Percentiles rank a stretch among this genome's conserved stretches.
These are phyloP conservation scores for Fusarium multiceps DNA, from an alignment of 2,329 filamentous ascomycete genomes.

Conservation along the genomic window DNA sequence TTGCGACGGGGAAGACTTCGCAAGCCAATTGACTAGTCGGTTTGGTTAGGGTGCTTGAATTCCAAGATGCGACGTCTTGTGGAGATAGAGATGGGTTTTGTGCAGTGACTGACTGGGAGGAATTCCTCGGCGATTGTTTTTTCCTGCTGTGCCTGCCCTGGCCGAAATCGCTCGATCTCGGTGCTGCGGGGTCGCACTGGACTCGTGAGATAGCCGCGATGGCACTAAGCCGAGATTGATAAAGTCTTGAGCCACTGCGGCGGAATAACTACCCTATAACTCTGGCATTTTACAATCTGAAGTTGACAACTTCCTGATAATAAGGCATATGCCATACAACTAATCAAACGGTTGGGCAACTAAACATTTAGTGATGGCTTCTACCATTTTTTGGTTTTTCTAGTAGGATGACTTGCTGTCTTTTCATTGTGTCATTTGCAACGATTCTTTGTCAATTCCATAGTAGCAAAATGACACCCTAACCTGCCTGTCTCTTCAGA, in stretches of 20 bases:
- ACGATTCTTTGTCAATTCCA: not conserved
- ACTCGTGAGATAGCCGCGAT: constrained; percentile 4
- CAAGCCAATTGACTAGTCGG: constrained; percentile 4
- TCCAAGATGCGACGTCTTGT: constrained; percentile 8
- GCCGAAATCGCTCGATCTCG: constrained; percentile 9
- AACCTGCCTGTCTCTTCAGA: no score
- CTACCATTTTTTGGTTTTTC: no score
- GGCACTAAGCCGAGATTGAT: not conserved
- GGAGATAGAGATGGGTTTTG: constrained; percentile 4
- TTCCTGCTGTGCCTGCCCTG: constrained; percentile 10
- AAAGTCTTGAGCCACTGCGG: not conserved
- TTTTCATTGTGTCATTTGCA: no score
- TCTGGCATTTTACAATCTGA: not conserved
- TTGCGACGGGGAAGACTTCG: constrained; percentile 3
- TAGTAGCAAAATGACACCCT: not conserved
- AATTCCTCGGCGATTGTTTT: constrained; percentile 8
- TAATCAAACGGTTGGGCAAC: no score
- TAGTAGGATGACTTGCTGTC: no score
- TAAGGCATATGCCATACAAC: not conserved
- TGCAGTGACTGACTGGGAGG: not conserved
- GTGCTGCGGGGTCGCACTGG: not conserved
- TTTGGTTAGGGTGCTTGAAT: not conserved
- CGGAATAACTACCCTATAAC: not conserved
- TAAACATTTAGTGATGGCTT: no score
- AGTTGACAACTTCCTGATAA: not conserved